Percentiles rank a stretch among this genome's conserved stretches.
Conservation (phyloP, 140 eudicot species). For the Erigeron philadelphicus region DNA sequence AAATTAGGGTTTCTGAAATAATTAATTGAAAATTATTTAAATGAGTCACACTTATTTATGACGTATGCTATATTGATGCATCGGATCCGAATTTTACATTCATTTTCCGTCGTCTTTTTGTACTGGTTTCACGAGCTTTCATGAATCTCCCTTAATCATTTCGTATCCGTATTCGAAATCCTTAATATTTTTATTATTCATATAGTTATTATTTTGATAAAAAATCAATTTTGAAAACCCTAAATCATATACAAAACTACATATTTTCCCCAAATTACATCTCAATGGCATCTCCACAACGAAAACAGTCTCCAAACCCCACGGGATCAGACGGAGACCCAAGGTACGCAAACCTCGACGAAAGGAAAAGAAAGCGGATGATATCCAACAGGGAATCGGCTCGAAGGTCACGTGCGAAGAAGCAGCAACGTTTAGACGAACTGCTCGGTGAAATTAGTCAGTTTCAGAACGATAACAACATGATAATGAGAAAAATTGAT, state of each 20-base stretch:
- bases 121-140: conserved; percentile 93
- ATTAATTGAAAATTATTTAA: neutral
- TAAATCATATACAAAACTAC: neutral
- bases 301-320: too few relatives aligned
- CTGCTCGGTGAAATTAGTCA: conserved; percentile 39
- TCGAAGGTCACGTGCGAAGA: conserved; percentile 67
- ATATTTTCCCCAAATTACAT: neutral
- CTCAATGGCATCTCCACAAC: conserved; percentile 43
- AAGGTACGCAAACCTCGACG: conserved; percentile 45
- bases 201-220: neutral
- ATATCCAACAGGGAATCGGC: conserved; percentile 86
- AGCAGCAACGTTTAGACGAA: conserved; percentile 67
- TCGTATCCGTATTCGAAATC: conserved; percentile 1
- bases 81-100: conserved; percentile 74
- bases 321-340: conserved; percentile 49
- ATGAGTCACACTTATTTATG: conserved; percentile 38
- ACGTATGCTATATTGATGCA: conserved; percentile 49
- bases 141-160: conserved; percentile 35
- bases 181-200: neutral
- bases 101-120: conserved; percentile 84
- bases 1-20: conserved; percentile 1
- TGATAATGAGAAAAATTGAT: conserved; percentile 38
- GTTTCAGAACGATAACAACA: conserved; percentile 40
- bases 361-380: conserved; percentile 66
- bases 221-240: neutral